Conservation (phyloP, 768 basidiomycete species). For the Thelephora ganbajun region DNA sequence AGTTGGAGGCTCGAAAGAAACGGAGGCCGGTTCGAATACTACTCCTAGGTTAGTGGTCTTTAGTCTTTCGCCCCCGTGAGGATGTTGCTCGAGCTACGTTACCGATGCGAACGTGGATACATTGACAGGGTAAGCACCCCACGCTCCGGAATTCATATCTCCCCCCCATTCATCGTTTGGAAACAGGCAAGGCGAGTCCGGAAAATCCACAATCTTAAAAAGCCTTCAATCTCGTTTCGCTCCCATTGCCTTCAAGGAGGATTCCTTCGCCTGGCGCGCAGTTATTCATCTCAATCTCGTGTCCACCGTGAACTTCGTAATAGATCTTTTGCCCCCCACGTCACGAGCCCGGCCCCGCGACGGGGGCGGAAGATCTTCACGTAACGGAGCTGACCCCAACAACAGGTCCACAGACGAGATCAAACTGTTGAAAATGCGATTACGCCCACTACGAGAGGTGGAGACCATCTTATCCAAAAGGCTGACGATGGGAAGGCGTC, state of each 20-base stretch:
- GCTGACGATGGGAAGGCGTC: conserved; percentile 21
- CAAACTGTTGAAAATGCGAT: conserved; percentile 31
- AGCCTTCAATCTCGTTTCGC: conserved; percentile 51
- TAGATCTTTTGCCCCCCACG: conserved; percentile 23
- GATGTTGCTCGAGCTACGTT: background rate
- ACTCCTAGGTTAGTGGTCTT: conserved; percentile 32
- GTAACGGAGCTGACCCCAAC: background rate
- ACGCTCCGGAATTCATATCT: background rate
- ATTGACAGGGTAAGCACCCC: background rate
- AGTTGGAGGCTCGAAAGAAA: conserved; percentile 24
- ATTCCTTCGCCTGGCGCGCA: conserved; percentile 47
- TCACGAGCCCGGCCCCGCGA: conserved; percentile 8
- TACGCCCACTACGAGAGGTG: conserved; percentile 41
- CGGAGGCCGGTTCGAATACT: conserved; percentile 32
- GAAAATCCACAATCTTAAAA: conserved; percentile 54
- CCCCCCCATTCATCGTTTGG: background rate
- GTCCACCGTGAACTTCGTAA: conserved; percentile 32
- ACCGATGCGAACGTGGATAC: background rate
- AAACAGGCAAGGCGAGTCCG: conserved; percentile 52
- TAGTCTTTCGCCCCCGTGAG: background rate
- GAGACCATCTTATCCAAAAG: conserved; percentile 33
- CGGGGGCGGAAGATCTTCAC: conserved; percentile 9
- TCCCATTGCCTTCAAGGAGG: conserved; percentile 41
- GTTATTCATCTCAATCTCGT: conserved; percentile 59
- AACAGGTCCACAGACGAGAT: conserved; percentile 16